Conservation (phyloP, 805 yeast genomes). For the Citeromyces matritensis region DNA sequence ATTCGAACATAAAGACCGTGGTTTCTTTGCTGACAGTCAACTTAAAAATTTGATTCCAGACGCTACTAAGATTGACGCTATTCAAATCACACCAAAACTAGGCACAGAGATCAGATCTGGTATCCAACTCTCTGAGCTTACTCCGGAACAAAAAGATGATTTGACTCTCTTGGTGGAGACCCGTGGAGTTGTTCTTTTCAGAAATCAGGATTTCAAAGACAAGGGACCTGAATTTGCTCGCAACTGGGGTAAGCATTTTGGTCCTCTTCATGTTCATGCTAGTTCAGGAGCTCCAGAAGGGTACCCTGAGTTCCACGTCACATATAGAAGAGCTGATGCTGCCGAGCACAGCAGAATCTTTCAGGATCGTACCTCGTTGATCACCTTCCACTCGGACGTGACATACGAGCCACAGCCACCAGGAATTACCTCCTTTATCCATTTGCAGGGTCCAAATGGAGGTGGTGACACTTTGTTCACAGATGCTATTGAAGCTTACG, state of each 20-base stretch:
- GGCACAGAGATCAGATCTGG: slow-evolving; percentile 47
- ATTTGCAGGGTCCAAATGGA: slow-evolving; percentile 41
- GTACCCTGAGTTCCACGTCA: slow-evolving; percentile 45
- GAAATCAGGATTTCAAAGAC: slow-evolving; percentile 50
- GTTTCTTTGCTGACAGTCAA: slow-evolving; percentile 40
- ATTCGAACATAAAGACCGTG: slow-evolving; percentile 46
- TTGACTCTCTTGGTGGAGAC: slow-evolving; percentile 55
- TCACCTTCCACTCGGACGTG: slow-evolving; percentile 60
- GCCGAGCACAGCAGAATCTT: slow-evolving; percentile 20
- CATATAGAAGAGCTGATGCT: slow-evolving; percentile 32
- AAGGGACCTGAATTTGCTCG: slow-evolving; percentile 30
- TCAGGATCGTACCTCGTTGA: slow-evolving; percentile 15
- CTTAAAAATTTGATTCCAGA: slow-evolving; percentile 29
- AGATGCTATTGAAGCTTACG: slow-evolving; percentile 58
- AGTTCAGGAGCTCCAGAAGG: slow-evolving; percentile 55
- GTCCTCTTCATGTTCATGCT: slow-evolving; percentile 61
- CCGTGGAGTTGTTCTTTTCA: slow-evolving; percentile 53
- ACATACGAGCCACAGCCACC: slow-evolving; percentile 66
- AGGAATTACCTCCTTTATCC: slow-evolving; percentile 50
- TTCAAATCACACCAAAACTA: slow-evolving; percentile 49
- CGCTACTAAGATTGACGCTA: slow-evolving; percentile 10
- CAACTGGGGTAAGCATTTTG: slow-evolving; percentile 49
- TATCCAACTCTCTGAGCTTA: slow-evolving; percentile 39
- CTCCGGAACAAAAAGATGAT: slow-evolving; percentile 46
- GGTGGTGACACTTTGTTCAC: slow-evolving; percentile 78